A percentile compares a stretch with the other conserved stretches of the same genome.
These are phyloP conservation scores for Trichoderma pleuroti DNA, from an alignment of 2,329 filamentous ascomycete species.

Conservation along the genomic window DNA sequence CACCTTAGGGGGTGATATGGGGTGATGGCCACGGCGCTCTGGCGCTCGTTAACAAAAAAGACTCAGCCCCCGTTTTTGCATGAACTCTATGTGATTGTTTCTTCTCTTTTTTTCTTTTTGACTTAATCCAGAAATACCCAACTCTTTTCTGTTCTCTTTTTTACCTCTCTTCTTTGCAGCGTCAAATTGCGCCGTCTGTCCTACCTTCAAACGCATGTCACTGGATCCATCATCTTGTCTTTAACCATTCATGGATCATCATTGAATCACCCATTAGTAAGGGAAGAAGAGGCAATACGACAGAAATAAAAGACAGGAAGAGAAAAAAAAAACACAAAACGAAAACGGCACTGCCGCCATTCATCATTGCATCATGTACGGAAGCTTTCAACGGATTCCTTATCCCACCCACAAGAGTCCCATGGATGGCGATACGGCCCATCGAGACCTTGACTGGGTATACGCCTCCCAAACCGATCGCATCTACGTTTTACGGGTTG, in stretches of 20 bases:
- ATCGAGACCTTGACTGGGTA: slow-evolving; percentile 25
- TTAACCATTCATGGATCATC: not conserved
- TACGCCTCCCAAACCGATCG: slow-evolving; percentile 23
- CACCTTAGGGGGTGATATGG: slow-evolving; percentile 4
- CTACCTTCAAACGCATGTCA: not conserved
- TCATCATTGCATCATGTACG: slow-evolving; percentile 13
- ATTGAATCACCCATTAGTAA: not conserved
- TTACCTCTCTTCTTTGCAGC: not conserved
- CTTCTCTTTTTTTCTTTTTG: not conserved
- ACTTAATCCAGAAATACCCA: not conserved
- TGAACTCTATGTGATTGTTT: slow-evolving; percentile 10
- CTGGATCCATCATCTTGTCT: not conserved
- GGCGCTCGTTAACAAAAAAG: slow-evolving; percentile 7
- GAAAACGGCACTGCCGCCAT: not conserved
- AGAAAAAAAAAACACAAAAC: not conserved
- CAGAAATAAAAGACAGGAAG: not conserved
- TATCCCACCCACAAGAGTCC: slow-evolving; percentile 26
- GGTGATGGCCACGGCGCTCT: slow-evolving; percentile 10
- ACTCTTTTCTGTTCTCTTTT: not conserved
- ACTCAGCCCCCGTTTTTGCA: slow-evolving; percentile 9
- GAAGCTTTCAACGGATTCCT: slow-evolving; percentile 19
- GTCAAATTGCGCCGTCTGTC: not conserved
- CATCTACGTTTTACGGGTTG: slow-evolving; percentile 21
- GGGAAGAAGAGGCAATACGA: not conserved
- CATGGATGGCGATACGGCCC: slow-evolving; percentile 25